Evolutionary conservation across 768 basidiomycete species (phyloP), one percentile per base, ranked within the genome.

Genomic region (Termitomyces sp.): DNA sequence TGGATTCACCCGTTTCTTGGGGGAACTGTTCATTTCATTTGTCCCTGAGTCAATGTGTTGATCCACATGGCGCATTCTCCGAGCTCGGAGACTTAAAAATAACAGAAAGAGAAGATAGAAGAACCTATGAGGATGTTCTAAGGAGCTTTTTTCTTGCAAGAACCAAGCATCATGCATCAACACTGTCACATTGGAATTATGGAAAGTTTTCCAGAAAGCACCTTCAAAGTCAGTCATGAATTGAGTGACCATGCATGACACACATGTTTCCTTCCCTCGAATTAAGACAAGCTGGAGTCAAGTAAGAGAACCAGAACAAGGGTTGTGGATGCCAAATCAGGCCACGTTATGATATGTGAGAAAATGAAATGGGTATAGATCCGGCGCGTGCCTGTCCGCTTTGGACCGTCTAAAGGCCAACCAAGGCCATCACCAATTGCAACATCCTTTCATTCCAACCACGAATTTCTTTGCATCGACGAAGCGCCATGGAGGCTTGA

Each of bases 401-500:
- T 55, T 42, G 12, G 40, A 55, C 55, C 32, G 6, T 18, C 39
- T 33, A 50, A 15, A 50, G 48, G 49, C 49, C 49, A 33, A 42
- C 24, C 15, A 42, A 42, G 53, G 39, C 53, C 39, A n/a, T 33
- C 32, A 32, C 3, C 1, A 13, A n/a, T n/a, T n/a, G n/a, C n/a
- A n/a, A 35, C 24, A 11, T 16, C 18, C 39, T 55, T 55, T 28
- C 16, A 32, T 46, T 18, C 15, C 7, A 57, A 48, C 59, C 52
- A 51, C 39, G 24, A 59, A 51, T 55, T 63, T 57, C 45, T 55
- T 49, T 58, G 24, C 49, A 62, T 66, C 67, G 65, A 63, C 65
- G 65, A 57, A 46, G 68, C 20, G 68, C 68, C 78, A 90, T 90
- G 89, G 78, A 80, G 73, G 83, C 85, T 86, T 91, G 88, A 91